Percentiles rank a stretch among this genome's conserved stretches.
phyloP scores from a whole-genome alignment of 106 monocot species.

The Allium fistulosum region DNA sequence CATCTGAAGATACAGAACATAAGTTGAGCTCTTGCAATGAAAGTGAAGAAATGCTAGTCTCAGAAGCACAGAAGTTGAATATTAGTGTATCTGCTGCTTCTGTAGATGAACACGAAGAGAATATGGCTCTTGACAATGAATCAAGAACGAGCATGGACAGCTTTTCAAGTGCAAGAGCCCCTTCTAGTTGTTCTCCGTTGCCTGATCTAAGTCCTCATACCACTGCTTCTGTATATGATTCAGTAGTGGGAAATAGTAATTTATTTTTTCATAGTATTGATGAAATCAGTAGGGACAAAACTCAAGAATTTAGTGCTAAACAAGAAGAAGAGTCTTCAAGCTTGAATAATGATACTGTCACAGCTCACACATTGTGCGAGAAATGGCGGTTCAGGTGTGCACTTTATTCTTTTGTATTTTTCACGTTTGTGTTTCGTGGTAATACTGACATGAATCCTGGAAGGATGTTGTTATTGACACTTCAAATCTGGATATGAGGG shows the following conservation, averaged over 20 bases:
- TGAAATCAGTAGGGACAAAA: conserved; percentile 14
- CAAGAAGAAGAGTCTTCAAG: conserved; percentile 18
- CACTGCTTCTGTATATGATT: conserved; percentile 13
- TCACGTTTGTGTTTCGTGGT: background rate
- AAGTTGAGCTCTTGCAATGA: conserved; percentile 24
- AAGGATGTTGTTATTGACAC: no score
- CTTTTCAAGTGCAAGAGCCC: conserved; percentile 10
- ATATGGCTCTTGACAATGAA: conserved; percentile 1
- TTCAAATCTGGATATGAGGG: no score
- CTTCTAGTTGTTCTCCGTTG: conserved; percentile 9
- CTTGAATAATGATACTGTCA: conserved; percentile 13
- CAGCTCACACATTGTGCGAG: conserved; percentile 67
- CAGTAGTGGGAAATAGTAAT: conserved; percentile 5
- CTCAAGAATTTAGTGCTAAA: conserved; percentile 12
- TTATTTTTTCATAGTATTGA: conserved; percentile 6
- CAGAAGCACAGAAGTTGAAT: conserved; percentile 20
- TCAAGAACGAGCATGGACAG: conserved; percentile 5
- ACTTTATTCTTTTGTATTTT: conserved; percentile 1
- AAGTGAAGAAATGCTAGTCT: conserved; percentile 25
- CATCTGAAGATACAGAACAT: conserved; percentile 18
- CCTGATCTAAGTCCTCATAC: conserved; percentile 18
- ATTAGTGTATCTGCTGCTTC: conserved; percentile 23
- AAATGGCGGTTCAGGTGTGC: conserved; percentile 84
- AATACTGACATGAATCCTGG: no score
- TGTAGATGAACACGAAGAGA: conserved; percentile 16